Base-by-base conservation (phyloP, 2,329 filamentous ascomycete genomes). In the Pseudogymnoascus sp. region DNA sequence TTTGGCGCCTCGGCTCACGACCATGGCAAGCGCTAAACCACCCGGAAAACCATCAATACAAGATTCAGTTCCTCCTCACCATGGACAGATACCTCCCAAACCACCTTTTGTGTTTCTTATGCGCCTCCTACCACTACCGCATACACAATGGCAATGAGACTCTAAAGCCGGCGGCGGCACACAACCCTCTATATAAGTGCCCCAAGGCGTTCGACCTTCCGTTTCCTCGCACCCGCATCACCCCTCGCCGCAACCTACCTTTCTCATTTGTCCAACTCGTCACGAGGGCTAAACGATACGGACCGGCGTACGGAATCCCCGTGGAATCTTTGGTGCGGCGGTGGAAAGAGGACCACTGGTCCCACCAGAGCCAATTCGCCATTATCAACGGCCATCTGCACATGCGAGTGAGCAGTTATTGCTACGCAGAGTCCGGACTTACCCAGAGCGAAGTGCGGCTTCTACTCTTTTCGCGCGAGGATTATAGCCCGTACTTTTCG, bases 401-500 rank as follows among this genome's bases (percentile, higher is more conserved):
- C 23, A 78, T 87, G 74, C 80, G 84, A n/a, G 78, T 85, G 2
- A 77, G 80, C 35, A 84, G 80, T 61, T 78, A 79, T 63, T 73
- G 74, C 18, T 84, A 83, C 65, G 83, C 83, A 1, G 73, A 77
- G 0, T 76, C 80, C 0, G 79, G 75, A 1, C 75, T 85, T 25
- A 80, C 82, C 0, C 75, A 78, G 5, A 80, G 79, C 3, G 78
- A 76, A 3, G 76, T 81, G 67, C 80, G 84, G 1, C 75, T 84
- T 62, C 75, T 87, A 2, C 77, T 87, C 1, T 86, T 83, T 72
- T 82, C 79, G 31, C 78, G 81, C 63, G 80, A 83, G 61, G 83
- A 86, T 68, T 86, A 84, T 72, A 80, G 76, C 62, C 84, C 84
- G 0, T 87, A 82, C 70, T 87, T 87, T 72, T 84, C 81, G 10